Evolutionary conservation across 176 grass and related monocot species (phyloP).

Genomic region (Zoysia japonica): DNA sequence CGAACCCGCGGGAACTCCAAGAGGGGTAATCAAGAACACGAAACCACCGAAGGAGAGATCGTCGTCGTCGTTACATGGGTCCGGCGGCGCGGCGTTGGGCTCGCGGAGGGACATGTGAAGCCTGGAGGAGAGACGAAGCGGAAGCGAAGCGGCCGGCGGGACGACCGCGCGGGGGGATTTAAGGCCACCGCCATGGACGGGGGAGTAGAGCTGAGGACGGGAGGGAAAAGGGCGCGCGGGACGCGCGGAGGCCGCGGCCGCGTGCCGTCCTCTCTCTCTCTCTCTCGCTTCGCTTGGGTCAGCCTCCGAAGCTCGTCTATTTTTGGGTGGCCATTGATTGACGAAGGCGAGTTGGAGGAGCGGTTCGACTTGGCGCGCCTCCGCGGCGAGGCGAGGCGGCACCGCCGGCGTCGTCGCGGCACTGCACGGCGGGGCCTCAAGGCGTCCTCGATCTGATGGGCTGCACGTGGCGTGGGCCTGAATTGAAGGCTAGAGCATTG

Average conservation of each 20-base stretch:
- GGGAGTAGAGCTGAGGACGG: slow-evolving; percentile 33
- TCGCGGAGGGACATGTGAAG: slow-evolving; percentile 46
- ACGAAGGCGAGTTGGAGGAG: not conserved
- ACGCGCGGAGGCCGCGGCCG: slow-evolving; percentile 10
- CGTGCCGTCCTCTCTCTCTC: not conserved
- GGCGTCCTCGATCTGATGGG: not conserved
- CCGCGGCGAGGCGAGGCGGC: not conserved
- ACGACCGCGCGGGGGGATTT: slow-evolving; percentile 35
- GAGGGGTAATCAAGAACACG: not conserved
- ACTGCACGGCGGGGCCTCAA: not conserved
- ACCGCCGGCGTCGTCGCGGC: not conserved
- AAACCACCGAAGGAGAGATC: not conserved
- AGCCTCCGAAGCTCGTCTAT: slow-evolving; percentile 8
- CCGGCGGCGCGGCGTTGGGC: slow-evolving; percentile 32
- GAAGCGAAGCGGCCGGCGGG: slow-evolving; percentile 29
- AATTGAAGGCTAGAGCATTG: not conserved
- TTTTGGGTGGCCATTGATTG: slow-evolving; percentile 23
- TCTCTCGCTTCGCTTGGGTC: not conserved
- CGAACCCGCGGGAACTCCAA: not conserved
- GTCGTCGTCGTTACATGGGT: slow-evolving; percentile 26
- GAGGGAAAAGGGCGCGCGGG: slow-evolving; percentile 44
- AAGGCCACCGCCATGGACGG: slow-evolving; percentile 13
- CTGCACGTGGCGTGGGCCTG: not conserved
- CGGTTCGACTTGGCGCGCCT: not conserved
- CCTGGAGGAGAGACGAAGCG: slow-evolving; percentile 16